phyloP scores from a whole-genome alignment of 805 yeast genomes.

The Nakazawaea populi region DNA sequence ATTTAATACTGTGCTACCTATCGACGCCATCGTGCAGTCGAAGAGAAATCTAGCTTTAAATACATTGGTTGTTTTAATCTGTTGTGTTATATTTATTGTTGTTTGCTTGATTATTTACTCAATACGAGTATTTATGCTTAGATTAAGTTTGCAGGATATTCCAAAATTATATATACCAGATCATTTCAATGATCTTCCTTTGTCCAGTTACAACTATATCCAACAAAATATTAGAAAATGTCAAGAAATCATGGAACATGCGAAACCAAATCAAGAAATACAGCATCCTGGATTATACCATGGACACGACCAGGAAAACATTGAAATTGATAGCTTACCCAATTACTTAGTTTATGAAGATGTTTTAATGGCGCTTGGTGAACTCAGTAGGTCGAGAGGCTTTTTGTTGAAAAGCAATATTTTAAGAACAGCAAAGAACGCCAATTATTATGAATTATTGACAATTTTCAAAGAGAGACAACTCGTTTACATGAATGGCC shows the following conservation, averaged over 20 bases:
- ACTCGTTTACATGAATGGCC: constrained; percentile 6
- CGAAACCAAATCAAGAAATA: constrained; percentile 36
- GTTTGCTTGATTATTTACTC: constrained; percentile 46
- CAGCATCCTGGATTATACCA: constrained; percentile 46
- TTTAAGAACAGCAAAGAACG: constrained; percentile 28
- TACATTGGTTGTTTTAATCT: constrained; percentile 73
- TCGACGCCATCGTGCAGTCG: constrained; percentile 67
- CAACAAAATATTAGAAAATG: constrained; percentile 35
- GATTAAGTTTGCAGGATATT: constrained; percentile 62
- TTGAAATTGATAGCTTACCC: constrained; percentile 15
- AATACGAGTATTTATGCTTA: constrained; percentile 51
- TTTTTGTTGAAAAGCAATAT: constrained; percentile 29
- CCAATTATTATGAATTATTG: constrained; percentile 36
- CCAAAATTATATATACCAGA: constrained; percentile 76
- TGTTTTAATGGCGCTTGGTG: constrained; percentile 49
- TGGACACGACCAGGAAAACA: not conserved
- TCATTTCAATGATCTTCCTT: constrained; percentile 53
- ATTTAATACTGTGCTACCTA: constrained; percentile 65
- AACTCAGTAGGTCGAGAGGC: constrained; percentile 48
- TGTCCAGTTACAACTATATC: constrained; percentile 34
- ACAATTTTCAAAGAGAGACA: constrained; percentile 24
- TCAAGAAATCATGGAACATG: constrained; percentile 30
- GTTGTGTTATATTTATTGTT: constrained; percentile 55
- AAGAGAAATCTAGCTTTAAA: constrained; percentile 64
- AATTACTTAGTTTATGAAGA: constrained; percentile 40